These are phyloP conservation scores for Leccinum disarticulatum DNA, from an alignment of 768 basidiomycete genomes.

Conservation along the genomic window DNA sequence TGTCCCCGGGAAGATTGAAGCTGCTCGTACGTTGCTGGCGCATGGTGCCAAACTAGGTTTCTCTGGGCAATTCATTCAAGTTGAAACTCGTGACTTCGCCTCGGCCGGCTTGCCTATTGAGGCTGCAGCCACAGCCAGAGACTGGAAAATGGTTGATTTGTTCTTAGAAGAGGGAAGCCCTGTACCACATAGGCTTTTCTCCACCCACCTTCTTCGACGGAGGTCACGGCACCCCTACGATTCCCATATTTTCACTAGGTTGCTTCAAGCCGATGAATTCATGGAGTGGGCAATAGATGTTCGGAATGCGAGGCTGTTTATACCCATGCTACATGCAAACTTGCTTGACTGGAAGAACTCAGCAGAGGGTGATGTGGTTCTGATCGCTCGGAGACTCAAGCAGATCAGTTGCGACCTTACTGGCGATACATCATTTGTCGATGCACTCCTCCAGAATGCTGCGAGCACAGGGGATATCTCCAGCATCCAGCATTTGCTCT, in stretches of 20 bases:
- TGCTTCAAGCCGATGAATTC: background rate
- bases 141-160: background rate
- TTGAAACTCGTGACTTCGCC: background rate
- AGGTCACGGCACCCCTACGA: rapidly evolving
- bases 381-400: background rate
- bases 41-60: background rate
- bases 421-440: background rate
- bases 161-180: background rate
- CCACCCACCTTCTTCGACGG: background rate
- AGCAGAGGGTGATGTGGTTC: background rate
- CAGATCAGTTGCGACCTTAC: background rate
- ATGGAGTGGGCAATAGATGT: background rate
- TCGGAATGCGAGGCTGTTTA: rapidly evolving
- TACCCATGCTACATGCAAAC: background rate
- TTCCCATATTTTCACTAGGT: background rate
- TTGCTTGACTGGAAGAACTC: background rate
- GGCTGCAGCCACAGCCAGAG: background rate
- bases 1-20: background rate
- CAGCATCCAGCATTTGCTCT: background rate
- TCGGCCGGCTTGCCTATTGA: background rate
- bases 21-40: background rate
- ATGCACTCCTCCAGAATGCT: background rate
- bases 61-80: background rate
- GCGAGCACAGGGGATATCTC: background rate
- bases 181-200: background rate